These are phyloP conservation scores for Backusella westeae DNA, from an alignment of 192 early-diverging fungal genomes.

Conservation along the genomic window DNA sequence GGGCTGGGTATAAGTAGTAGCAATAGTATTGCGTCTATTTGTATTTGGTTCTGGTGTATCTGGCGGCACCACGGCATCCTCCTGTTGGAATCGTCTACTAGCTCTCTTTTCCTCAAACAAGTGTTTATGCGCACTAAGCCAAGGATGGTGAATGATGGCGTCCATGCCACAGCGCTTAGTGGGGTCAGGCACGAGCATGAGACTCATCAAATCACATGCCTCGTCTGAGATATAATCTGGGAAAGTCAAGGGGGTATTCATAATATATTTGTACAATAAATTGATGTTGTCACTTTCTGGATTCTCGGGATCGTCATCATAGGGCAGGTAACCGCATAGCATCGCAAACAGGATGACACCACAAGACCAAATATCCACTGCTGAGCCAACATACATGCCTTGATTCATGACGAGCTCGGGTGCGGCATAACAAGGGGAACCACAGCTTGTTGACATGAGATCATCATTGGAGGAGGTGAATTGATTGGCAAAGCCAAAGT, in stretches of 20 bases:
- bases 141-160: slow-evolving; percentile 72
- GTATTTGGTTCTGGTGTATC: slow-evolving; percentile 3
- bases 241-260: slow-evolving; percentile 77
- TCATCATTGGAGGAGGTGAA: slow-evolving; percentile 70
- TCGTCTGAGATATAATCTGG: slow-evolving; percentile 79
- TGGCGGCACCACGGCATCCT: neutral
- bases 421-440: slow-evolving; percentile 98
- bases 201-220: slow-evolving; percentile 76
- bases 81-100: neutral
- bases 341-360: slow-evolving; percentile 97
- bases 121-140: slow-evolving; percentile 23
- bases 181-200: slow-evolving; percentile 94
- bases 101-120: slow-evolving; percentile 18
- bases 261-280: slow-evolving; percentile 81
- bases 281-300: slow-evolving; percentile 90
- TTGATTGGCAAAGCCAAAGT: slow-evolving; percentile 98
- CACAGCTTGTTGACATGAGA: slow-evolving; percentile 92
- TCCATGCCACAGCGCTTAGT: slow-evolving; percentile 67
- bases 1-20: slow-evolving; percentile 3
- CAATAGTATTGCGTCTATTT: slow-evolving; percentile 18
- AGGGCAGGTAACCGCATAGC: slow-evolving; percentile 87
- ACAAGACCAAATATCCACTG: slow-evolving; percentile 98
- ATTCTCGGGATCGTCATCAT: slow-evolving; percentile 88
- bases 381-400: slow-evolving; percentile 91
- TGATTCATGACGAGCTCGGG: slow-evolving; percentile 98